Evolutionary conservation across 306 rosid genomes (phyloP), one percentile per base, ranked within the genome.

Genomic region (Betula pendula): DNA sequence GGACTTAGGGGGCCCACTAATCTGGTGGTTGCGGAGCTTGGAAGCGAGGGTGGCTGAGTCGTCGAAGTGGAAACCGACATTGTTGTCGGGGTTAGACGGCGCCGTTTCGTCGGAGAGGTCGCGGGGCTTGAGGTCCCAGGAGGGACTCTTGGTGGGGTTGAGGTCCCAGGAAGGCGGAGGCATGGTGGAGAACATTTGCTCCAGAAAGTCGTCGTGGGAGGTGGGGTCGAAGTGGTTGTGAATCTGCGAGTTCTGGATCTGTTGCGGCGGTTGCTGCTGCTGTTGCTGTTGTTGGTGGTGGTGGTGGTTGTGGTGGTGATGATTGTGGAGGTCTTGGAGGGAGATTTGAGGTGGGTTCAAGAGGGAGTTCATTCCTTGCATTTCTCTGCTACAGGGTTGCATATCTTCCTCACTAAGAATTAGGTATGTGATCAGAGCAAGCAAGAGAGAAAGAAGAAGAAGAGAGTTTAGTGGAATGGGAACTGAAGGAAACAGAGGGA

Each of bases 191-290:
- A 95, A 95, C 87, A 95, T 89, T 84, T 95, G 97, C 43, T 95
- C 96, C 77, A 95, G 88, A 24, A 95, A 92, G 81, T 92, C 99
- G 33, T 95, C 99, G 73, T 89, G 89, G 24, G 92, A 71, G n/a
- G 85, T 60, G n/a, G 84, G 83, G 20, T 88, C 89, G 52, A 85
- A 86, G 74, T 88, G 87, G 66, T 74, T 52, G n/a, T 44, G 48
- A 10, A 45, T 45, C 49, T 45, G 49, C 6, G 65, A 6, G 51
- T 48, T 40, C 5, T 67, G 82, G 70, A 70, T 74, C 19, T 51
- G 74, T 4, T 48, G 67, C 2, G 17, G 69, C 15, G 27, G 58
- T 45, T 75, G 81, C 27, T 73, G 74, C 2, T 87, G 88, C 65
- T 83, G 85, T 70, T 78, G 87, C 31, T 83, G 60, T 14, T 72